phyloP scores from a whole-genome alignment of 1,284 basidiomycete genomes.

The Entoloma clypeatum region DNA sequence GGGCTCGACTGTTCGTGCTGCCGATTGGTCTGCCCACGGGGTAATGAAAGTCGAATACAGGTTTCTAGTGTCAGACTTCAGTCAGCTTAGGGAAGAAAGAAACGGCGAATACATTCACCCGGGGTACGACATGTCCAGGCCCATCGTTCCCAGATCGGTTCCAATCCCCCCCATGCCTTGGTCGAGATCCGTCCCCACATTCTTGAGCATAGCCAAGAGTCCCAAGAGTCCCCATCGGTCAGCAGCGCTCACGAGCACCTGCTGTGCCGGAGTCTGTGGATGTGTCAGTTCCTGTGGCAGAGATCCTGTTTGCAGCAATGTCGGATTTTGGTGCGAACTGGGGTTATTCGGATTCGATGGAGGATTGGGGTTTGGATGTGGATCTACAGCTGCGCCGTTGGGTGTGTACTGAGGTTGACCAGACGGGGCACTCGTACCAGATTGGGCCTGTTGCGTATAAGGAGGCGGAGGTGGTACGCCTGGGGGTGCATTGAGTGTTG shows the following conservation, averaged over 20 bases:
- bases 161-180: slow-evolving; percentile 84
- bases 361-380: slow-evolving; percentile 29
- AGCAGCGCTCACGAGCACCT: slow-evolving; percentile 90
- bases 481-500: slow-evolving; percentile 49
- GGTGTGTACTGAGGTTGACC: slow-evolving; percentile 36
- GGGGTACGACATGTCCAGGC: slow-evolving; percentile 82
- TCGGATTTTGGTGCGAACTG: slow-evolving; percentile 31
- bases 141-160: slow-evolving; percentile 90
- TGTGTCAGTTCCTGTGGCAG: slow-evolving; percentile 40
- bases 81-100: slow-evolving; percentile 13
- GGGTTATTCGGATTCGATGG: slow-evolving; percentile 23
- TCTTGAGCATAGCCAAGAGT: slow-evolving; percentile 88
- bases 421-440: slow-evolving; percentile 30
- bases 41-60: slow-evolving; percentile 94
- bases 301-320: slow-evolving; percentile 31
- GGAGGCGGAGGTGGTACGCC: slow-evolving; percentile 48
- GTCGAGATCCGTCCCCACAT: slow-evolving; percentile 75
- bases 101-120: slow-evolving; percentile 55
- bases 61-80: slow-evolving; percentile 46
- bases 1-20: slow-evolving; percentile 81
- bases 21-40: slow-evolving; percentile 90
- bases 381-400: slow-evolving; percentile 35
- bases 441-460: slow-evolving; percentile 30
- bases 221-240: slow-evolving; percentile 94
- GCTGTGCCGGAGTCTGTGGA: slow-evolving; percentile 90